Base-by-base conservation (phyloP, 2,329 filamentous ascomycete genomes). In the Apiospora aurea region DNA sequence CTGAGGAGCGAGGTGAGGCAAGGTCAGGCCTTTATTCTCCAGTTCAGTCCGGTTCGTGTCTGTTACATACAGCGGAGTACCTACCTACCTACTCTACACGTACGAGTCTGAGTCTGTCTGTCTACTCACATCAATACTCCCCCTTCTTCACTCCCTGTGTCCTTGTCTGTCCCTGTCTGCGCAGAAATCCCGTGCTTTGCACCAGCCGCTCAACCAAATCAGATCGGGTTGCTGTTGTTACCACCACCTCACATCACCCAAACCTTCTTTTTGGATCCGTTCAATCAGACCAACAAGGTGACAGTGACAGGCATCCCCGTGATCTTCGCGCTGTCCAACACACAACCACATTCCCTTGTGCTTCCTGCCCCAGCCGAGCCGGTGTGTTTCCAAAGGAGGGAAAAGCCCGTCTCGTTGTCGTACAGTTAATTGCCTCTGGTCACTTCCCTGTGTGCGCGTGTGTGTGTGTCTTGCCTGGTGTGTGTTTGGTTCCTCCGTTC, bases 301-400 rank as follows among this genome's bases (percentile, higher is more conserved):
- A 61, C 53, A 61, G 53, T 61, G 53, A 61, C 53, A 61, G 53
- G 29, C 34, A 34, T 61, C 53, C 53, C 53, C 53, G 53, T 61
- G 29, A 61, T 61, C 26, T 61, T 29, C 53, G 53, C 29, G 29
- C 34, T 61, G 53, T 61, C 53, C 53, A 61, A 61, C 53, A 61
- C 53, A 61, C 26, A 38, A 61, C 29, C 34, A 38, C 29, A 61
- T 38, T 61, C 53, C 29, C 53, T 26, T 61, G 7, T n/a, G 18
- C 26, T 38, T 61, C 29, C 53, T 29, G 53, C 53, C 53, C 16
- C 53, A 61, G 53, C 53, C 53, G 53, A 61, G 29, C 53, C 53
- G 53, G 53, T 10, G 29, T 38, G 2, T 57, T 34, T 38, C 34
- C 26, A 34, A 29, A 11, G 29, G 53, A 38, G 29, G 18, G 18